phyloP scores from a whole-genome alignment of 345 rosid genomes.

The Melaleuca alternifolia region DNA sequence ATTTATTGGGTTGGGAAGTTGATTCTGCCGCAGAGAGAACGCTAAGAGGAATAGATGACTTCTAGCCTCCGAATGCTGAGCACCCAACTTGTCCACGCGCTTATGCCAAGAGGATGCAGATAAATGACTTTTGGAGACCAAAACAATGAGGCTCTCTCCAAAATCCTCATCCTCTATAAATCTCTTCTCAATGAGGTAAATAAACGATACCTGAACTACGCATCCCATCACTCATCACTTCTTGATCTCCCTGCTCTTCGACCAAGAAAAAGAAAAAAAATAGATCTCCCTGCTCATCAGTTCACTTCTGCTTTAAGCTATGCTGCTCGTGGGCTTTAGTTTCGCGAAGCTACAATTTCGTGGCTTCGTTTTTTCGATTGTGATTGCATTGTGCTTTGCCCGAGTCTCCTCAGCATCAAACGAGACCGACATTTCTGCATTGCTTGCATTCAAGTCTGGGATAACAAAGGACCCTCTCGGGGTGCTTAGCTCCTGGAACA shows the following conservation, averaged over 20 bases:
- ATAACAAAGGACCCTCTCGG: background rate
- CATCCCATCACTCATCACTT: background rate
- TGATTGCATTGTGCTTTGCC: background rate
- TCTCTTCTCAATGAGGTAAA: background rate
- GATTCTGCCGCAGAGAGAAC: too few relatives aligned
- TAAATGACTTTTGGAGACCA: too few relatives aligned
- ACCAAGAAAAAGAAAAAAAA: too few relatives aligned
- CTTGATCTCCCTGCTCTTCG: background rate
- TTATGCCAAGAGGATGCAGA: too few relatives aligned
- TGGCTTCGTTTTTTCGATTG: background rate
- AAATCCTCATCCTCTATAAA: background rate
- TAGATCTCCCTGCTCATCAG: too few relatives aligned
- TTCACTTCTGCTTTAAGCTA: background rate
- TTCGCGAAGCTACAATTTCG: background rate
- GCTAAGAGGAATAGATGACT: too few relatives aligned
- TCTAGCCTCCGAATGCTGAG: too few relatives aligned
- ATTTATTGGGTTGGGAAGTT: too few relatives aligned
- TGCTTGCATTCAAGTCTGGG: background rate
- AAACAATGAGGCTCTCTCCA: background rate
- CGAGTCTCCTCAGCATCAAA: constrained; percentile 7
- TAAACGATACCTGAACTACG: background rate
- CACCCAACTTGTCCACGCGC: too few relatives aligned
- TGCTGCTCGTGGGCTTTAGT: background rate
- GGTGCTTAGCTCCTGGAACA: background rate
- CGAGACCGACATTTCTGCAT: background rate